Conservation (phyloP, 1,284 basidiomycete genomes). For the Schizophyllum amplum region DNA sequence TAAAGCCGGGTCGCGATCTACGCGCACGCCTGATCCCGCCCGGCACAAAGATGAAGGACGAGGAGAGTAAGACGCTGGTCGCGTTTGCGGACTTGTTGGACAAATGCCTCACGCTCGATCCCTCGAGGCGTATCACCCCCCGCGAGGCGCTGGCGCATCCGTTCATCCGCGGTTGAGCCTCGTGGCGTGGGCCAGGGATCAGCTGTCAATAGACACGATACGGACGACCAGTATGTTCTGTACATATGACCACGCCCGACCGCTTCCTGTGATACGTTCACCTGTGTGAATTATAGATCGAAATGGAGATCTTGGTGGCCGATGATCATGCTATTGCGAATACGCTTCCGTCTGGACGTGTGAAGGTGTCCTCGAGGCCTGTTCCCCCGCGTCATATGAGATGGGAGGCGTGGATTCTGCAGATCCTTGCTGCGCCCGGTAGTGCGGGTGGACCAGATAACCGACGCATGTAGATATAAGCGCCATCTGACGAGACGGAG, state of each 20-base stretch:
- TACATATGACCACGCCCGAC: no score
- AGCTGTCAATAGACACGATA: no score
- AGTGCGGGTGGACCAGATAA: not conserved
- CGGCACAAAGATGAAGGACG: slow-evolving; percentile 74
- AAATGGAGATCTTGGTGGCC: no score
- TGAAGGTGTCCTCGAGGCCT: no score
- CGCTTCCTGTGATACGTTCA: no score
- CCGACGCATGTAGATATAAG: not conserved
- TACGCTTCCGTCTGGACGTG: no score
- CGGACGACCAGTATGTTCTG: no score
- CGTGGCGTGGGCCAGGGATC: no score
- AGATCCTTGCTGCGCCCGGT: not conserved
- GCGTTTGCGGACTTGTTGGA: slow-evolving; percentile 90
- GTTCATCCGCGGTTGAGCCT: slow-evolving; percentile 62
- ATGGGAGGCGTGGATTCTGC: not conserved
- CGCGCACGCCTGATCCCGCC: slow-evolving; percentile 78
- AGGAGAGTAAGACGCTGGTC: slow-evolving; percentile 78
- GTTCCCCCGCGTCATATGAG: no score
- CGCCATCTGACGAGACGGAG: no score
- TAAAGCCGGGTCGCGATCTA: slow-evolving; percentile 80
- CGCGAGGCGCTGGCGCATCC: slow-evolving; percentile 85
- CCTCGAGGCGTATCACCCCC: slow-evolving; percentile 77
- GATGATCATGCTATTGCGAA: no score
- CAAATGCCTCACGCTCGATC: slow-evolving; percentile 88
- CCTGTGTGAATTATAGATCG: no score